Evolutionary conservation across 768 basidiomycete species (phyloP).

Genomic region (Roridomyces roridus): DNA sequence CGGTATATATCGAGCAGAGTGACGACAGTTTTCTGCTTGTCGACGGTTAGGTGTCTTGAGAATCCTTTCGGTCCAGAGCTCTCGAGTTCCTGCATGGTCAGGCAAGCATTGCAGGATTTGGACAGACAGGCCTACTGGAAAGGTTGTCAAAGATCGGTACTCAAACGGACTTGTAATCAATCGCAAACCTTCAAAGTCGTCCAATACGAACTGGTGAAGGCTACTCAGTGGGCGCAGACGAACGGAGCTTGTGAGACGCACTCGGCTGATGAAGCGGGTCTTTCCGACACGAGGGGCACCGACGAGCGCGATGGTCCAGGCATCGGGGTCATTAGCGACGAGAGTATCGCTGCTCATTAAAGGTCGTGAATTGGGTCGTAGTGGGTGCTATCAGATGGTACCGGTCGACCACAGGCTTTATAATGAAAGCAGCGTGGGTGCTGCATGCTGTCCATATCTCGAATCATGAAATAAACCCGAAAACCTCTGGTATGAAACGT

Average conservation of each 20-base stretch:
- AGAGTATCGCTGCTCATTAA: conserved; percentile 17
- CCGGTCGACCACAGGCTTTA: conserved; percentile 1
- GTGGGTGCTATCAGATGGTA: not conserved
- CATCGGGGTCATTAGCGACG: conserved; percentile 16
- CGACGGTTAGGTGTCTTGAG: conserved; percentile 15
- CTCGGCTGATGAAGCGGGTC: conserved; percentile 24
- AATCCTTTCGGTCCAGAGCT: conserved; percentile 17
- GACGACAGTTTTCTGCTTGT: conserved; percentile 21
- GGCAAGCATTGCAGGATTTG: not conserved
- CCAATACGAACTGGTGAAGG: conserved; percentile 18
- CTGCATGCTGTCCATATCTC: not conserved
- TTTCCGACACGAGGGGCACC: conserved; percentile 23
- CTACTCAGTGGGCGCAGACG: not conserved
- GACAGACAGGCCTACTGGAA: conserved; percentile 10
- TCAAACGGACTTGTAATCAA: not conserved
- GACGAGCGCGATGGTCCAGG: conserved; percentile 24
- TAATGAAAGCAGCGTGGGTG: conserved; percentile 17
- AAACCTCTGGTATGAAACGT: conserved; percentile 3
- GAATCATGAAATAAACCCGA: not conserved
- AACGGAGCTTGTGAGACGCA: conserved; percentile 1
- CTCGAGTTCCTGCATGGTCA: conserved; percentile 10
- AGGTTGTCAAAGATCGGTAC: not conserved
- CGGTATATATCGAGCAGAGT: conserved; percentile 23
- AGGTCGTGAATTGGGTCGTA: conserved; percentile 12
- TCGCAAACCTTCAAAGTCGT: conserved; percentile 19